Percentiles rank a stretch among this genome's conserved stretches.
Evolutionary conservation across 768 basidiomycete genomes (phyloP).

Genomic region (Albatrellus ellisii): DNA sequence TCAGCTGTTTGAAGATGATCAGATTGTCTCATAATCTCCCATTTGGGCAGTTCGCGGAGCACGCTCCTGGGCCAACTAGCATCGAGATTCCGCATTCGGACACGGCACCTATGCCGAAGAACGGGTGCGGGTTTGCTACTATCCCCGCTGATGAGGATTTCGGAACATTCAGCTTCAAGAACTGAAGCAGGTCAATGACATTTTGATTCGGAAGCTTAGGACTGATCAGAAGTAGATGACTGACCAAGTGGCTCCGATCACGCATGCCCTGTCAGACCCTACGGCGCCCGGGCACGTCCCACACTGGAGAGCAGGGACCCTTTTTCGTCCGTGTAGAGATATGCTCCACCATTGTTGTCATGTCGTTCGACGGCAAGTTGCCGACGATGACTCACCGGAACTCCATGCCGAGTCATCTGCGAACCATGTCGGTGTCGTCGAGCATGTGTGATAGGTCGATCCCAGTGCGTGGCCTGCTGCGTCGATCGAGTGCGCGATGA

Average conservation of each 20-base stretch:
- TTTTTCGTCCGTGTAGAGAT: slow-evolving; percentile 50
- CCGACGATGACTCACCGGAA: slow-evolving; percentile 60
- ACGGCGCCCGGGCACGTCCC: slow-evolving; percentile 33
- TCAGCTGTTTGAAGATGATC: slow-evolving; percentile 87
- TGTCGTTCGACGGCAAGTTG: slow-evolving; percentile 45
- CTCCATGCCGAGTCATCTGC: slow-evolving; percentile 76
- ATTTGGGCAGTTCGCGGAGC: no score
- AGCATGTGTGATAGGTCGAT: slow-evolving; percentile 69
- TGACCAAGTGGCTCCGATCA: slow-evolving; percentile 64
- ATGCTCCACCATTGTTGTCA: slow-evolving; percentile 76
- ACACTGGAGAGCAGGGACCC: slow-evolving; percentile 66
- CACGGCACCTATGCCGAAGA: slow-evolving; percentile 12
- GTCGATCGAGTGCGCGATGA: slow-evolving; percentile 36
- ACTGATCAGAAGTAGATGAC: slow-evolving; percentile 87
- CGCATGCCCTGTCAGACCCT: slow-evolving; percentile 61
- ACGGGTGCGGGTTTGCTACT: slow-evolving; percentile 21
- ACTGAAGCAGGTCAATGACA: slow-evolving; percentile 98
- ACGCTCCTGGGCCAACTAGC: no score
- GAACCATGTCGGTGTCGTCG: slow-evolving; percentile 72
- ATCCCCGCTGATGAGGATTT: slow-evolving; percentile 79
- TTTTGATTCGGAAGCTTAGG: slow-evolving; percentile 90
- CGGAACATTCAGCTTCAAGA: slow-evolving; percentile 97
- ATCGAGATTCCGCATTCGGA: slow-evolving; percentile 16
- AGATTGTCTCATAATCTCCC: slow-evolving; percentile 38
- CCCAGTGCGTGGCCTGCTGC: slow-evolving; percentile 60